Evolutionary conservation across 805 yeast species (phyloP).

Genomic region (Candida xyloterini): DNA sequence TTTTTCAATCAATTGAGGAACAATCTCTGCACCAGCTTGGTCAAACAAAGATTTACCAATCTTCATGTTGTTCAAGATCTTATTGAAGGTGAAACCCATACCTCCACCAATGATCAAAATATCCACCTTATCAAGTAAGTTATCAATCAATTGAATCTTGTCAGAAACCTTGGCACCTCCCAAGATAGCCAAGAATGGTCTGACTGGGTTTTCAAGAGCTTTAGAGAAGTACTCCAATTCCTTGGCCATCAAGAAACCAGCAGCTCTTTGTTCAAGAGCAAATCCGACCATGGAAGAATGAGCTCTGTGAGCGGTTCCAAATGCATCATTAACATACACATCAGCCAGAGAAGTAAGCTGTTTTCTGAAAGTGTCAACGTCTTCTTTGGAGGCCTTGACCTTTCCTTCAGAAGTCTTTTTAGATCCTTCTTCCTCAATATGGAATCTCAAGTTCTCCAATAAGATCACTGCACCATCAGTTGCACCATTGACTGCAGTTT

Average conservation of each 20-base stretch:
- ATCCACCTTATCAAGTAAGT: constrained; percentile 93
- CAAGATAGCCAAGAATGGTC: constrained; percentile 97
- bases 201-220: constrained; percentile 95
- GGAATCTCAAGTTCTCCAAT: constrained; percentile 97
- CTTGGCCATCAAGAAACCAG: constrained; percentile 98
- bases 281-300: constrained; percentile 99
- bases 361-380: constrained; percentile 82
- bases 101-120: constrained; percentile 97
- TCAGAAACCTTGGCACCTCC: constrained; percentile 99
- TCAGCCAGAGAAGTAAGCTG: constrained; percentile 92
- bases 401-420: constrained; percentile 85
- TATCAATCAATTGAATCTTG: constrained; percentile 97
- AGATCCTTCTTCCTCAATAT: constrained; percentile 94
- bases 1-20: constrained; percentile 87
- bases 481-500: constrained; percentile 70
- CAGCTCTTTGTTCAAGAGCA: constrained; percentile 92
- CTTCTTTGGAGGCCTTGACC: constrained; percentile 86
- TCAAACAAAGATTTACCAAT: constrained; percentile 94
- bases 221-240: constrained; percentile 96
- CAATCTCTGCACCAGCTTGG: constrained; percentile 92
- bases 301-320: constrained; percentile 99
- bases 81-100: constrained; percentile 99
- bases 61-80: constrained; percentile 77
- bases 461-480: constrained; percentile 79
- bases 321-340: constrained; percentile 96